Percentiles rank a stretch among this genome's conserved stretches.
Conservation (phyloP, 176 grass and related monocot genomes). For the Dendrocalamus sinicus region DNA sequence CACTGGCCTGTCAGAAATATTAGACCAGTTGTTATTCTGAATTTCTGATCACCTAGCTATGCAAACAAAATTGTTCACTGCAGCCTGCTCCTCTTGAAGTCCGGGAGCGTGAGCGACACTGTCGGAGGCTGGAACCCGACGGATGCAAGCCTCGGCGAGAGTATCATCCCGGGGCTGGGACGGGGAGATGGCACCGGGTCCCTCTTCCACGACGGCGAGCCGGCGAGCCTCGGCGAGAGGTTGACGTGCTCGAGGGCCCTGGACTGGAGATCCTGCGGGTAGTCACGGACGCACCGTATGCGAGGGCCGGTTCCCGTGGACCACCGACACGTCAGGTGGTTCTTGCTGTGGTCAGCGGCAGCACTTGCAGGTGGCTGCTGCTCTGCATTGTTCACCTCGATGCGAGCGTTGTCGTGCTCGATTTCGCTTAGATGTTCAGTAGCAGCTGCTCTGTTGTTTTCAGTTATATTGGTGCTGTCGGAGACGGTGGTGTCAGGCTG, state of each 20-base stretch:
- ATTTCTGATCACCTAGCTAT: background rate
- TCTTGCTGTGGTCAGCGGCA: conserved; percentile 2
- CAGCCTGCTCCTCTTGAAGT: conserved; percentile 65
- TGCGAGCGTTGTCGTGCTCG: conserved; percentile 23
- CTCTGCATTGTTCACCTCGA: background rate
- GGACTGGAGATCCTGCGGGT: conserved; percentile 80
- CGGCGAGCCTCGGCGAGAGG: conserved; percentile 67
- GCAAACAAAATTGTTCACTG: conserved; percentile 32
- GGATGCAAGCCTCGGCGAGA: conserved; percentile 76
- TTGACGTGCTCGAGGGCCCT: conserved; percentile 95
- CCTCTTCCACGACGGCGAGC: conserved; percentile 61
- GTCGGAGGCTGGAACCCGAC: conserved; percentile 56
- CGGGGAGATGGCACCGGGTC: conserved; percentile 85
- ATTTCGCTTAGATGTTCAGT: conserved; percentile 13
- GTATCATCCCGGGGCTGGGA: conserved; percentile 65
- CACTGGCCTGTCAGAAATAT: conserved; percentile 15
- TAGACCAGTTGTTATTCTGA: conserved; percentile 23
- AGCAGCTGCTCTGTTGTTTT: background rate
- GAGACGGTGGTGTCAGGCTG: background rate
- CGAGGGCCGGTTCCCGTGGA: conserved; percentile 70
- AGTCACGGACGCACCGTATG: conserved; percentile 92
- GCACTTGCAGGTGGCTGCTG: background rate
- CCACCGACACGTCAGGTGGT: conserved; percentile 68
- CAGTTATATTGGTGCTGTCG: background rate
- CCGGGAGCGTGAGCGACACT: conserved; percentile 63